These are phyloP conservation scores for Cryptomeria japonica DNA, from an alignment of 75 land plant genomes.

Conservation along the genomic window DNA sequence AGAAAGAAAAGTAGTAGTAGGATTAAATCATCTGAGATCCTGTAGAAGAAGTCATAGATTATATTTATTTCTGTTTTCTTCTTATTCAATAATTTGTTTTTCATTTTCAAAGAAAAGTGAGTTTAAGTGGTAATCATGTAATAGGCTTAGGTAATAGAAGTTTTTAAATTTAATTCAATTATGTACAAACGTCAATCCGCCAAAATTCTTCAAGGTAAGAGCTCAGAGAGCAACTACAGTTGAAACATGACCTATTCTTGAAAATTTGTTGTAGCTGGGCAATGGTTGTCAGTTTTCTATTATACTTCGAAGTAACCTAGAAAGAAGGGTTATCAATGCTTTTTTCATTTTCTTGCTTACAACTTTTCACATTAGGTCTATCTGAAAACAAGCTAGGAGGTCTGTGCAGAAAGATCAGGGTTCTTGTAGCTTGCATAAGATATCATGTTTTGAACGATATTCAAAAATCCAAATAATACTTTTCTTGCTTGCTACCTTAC, in stretches of 20 bases:
- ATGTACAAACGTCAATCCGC: background rate
- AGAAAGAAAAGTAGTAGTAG: background rate
- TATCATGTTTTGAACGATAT: background rate
- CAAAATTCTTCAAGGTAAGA: background rate
- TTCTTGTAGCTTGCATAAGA: background rate
- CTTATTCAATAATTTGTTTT: background rate
- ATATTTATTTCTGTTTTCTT: slow-evolving; percentile 4
- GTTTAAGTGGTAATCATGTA: background rate
- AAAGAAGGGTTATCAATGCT: background rate
- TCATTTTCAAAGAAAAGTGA: background rate
- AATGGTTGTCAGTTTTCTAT: background rate
- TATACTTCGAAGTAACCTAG: background rate
- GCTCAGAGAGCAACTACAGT: background rate
- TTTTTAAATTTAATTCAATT: background rate
- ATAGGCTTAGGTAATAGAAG: background rate
- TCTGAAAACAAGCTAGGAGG: background rate
- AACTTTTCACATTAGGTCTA: background rate
- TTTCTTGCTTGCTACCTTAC: background rate
- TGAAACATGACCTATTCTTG: background rate
- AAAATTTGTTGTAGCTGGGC: background rate
- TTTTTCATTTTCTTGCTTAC: background rate
- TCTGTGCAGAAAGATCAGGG: background rate
- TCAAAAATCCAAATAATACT: background rate
- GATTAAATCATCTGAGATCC: background rate
- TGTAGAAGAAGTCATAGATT: background rate